Evolutionary conservation across 208 protist species (phyloP).

Genomic region (Wallacemonas rigidus): DNA sequence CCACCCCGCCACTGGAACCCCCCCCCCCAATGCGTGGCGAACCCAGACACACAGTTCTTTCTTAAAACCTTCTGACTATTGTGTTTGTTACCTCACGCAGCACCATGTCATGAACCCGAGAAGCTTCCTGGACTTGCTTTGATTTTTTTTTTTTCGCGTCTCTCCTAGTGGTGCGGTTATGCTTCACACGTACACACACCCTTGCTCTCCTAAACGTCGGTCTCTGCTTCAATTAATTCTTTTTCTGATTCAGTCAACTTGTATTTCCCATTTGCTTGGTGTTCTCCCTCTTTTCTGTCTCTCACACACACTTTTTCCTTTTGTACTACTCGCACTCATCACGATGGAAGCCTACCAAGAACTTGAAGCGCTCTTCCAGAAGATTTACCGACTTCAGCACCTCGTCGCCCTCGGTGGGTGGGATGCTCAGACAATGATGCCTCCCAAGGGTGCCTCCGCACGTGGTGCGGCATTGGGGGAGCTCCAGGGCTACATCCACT

Average conservation of each 20-base stretch:
- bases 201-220: no score
- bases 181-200: no score
- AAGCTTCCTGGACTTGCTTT: no score
- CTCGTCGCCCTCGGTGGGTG: constrained; percentile 33
- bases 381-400: constrained; percentile 39
- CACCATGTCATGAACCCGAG: no score
- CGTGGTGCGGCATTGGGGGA: constrained; percentile 37
- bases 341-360: constrained; percentile 49
- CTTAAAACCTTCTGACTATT: no score
- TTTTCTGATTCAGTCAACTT: neutral
- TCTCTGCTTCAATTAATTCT: neutral
- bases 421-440: constrained; percentile 55
- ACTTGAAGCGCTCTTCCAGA: constrained; percentile 38
- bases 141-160: no score
- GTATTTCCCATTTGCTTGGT: neutral
- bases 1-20: no score
- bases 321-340: neutral
- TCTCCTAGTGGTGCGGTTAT: no score
- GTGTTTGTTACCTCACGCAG: no score
- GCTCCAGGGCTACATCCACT: constrained; percentile 26
- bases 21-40: no score
- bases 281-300: constrained; percentile 10
- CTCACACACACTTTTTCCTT: constrained; percentile 4
- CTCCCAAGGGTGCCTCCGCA: constrained; percentile 28
- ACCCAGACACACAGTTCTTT: no score